Base-by-base conservation (phyloP, 306 rosid species). In the Medicago lupulina region DNA sequence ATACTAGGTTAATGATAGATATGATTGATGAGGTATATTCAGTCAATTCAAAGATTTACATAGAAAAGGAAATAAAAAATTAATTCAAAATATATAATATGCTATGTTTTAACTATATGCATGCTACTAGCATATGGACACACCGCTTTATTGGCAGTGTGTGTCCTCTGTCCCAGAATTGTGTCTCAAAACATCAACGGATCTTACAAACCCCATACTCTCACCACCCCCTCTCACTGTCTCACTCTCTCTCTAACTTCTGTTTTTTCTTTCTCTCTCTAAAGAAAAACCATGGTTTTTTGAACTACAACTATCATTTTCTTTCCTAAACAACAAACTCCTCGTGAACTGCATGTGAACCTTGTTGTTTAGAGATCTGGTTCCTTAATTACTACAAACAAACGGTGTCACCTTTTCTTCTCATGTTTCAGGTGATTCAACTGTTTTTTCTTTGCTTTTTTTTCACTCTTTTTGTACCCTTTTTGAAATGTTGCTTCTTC, bases 281-380 rank as follows among this genome's bases (percentile, higher is more conserved):
- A 34, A 34, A 34, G 9, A 36, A 62, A 0, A 71, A 12, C 51
- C 73, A 77, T 72, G 79, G 60, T 28, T 67, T 43, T 67, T 83
- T 58, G 38, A 80, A 74, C 64, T 28, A 21, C 72, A 47, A 70
- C 82, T 81, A 80, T 87, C 88, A 76, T 80, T 87, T 87, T 90
- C 87, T 76, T 53, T 23, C 43, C 14, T 18, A 67, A 83, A 79
- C 70, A 65, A 66, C 12, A n/a, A 4, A 43, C 60, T 39, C 50
- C 92, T 84, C 89, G 92, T 90, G 97, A 88, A 88, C 83, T 83
- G 86, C 99, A 95, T 88, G 97, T 79, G 93, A 90, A 88, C 80
- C 85, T 89, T 63, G 89, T 77, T 73, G 64, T 13, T 77, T 68
- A 74, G 87, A 85, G 99, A 95, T 95, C 99, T 84, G 88, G 68